Evolutionary conservation across 805 yeast species (phyloP).

Genomic region (Starmerella bacillaris): DNA sequence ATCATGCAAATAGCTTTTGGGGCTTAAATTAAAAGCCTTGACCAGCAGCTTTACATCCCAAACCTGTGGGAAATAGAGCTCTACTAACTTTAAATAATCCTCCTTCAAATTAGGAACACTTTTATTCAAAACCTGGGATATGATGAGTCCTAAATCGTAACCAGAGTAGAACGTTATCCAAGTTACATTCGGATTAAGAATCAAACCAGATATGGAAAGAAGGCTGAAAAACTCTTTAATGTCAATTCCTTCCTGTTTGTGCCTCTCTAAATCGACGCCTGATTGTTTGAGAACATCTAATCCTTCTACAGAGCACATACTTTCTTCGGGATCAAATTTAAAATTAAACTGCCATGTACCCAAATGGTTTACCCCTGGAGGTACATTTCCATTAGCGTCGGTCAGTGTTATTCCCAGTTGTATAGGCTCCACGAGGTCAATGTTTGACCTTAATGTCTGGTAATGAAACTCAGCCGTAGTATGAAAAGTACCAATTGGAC

Average conservation of each 20-base stretch:
- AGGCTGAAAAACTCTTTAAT: conserved; percentile 66
- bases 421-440: conserved; percentile 68
- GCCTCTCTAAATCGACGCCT: conserved; percentile 64
- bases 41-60: conserved; percentile 54
- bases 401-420: conserved; percentile 70
- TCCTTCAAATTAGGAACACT: conserved; percentile 64
- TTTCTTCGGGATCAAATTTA: conserved; percentile 49
- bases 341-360: conserved; percentile 97
- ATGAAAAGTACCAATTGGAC: conserved; percentile 87
- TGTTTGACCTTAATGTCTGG: conserved; percentile 81
- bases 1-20: conserved; percentile 23
- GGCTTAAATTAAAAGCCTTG: conserved; percentile 23
- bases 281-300: conserved; percentile 61
- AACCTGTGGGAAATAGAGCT: conserved; percentile 58
- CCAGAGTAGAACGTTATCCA: conserved; percentile 93
- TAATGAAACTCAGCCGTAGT: conserved; percentile 85
- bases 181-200: conserved; percentile 48
- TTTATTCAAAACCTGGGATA: conserved; percentile 57
- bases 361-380: conserved; percentile 34
- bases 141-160: conserved; percentile 79
- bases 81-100: conserved; percentile 56
- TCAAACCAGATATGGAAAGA: conserved; percentile 68
- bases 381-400: conserved; percentile 50
- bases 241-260: conserved; percentile 60
- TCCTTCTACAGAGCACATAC: conserved; percentile 79